Percentiles rank a stretch among this genome's conserved stretches.
phyloP scores from a whole-genome alignment of 805 yeast species.

The Nematodospora valgi region DNA sequence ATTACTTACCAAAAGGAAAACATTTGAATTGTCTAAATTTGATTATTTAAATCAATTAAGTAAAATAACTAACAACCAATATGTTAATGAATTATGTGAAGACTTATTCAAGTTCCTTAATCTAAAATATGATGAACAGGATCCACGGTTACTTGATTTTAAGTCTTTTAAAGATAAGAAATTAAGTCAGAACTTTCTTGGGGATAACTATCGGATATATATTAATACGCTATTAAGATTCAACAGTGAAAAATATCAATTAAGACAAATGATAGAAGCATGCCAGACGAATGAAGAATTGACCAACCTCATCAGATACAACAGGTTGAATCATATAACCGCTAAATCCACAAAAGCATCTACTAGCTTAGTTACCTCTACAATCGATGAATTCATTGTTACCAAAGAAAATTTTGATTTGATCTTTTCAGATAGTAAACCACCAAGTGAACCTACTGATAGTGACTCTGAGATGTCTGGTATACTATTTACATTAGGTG shows the following conservation, averaged over 20 bases:
- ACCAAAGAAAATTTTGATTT: conserved; percentile 27
- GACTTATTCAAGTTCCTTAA: conserved; percentile 32
- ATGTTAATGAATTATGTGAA: conserved; percentile 35
- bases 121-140: conserved; percentile 13
- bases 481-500: conserved; percentile 54
- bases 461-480: conserved; percentile 40
- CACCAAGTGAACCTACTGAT: conserved; percentile 5
- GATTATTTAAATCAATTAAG: conserved; percentile 44
- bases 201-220: conserved; percentile 26
- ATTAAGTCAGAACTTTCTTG: conserved; percentile 11
- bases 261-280: conserved; percentile 40
- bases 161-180: conserved; percentile 10
- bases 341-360: conserved; percentile 1
- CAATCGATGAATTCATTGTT: conserved; percentile 15
- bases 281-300: conserved; percentile 38
- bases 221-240: conserved; percentile 32
- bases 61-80: conserved; percentile 35
- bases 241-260: conserved; percentile 39
- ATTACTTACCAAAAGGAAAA: conserved; percentile 30
- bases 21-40: conserved; percentile 42
- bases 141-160: conserved; percentile 14
- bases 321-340: conserved; percentile 17
- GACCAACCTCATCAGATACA: conserved; percentile 27
- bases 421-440: conserved; percentile 19
- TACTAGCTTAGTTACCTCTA: not conserved